phyloP scores from a whole-genome alignment of 768 basidiomycete genomes.

The Cyclocybe cylindracea region DNA sequence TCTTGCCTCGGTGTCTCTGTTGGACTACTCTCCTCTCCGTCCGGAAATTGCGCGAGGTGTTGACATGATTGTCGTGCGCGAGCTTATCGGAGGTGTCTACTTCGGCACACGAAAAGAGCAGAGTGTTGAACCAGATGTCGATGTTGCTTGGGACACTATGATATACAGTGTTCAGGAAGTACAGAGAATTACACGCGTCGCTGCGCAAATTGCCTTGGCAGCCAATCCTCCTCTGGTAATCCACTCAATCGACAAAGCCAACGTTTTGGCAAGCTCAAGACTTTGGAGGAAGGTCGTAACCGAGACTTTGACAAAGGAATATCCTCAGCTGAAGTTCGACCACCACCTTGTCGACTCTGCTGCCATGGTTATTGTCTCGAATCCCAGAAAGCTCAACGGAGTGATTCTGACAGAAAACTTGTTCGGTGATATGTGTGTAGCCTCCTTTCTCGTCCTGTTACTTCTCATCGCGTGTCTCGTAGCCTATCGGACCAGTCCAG shows the following conservation, averaged over 20 bases:
- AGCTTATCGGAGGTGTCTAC: conserved; percentile 95
- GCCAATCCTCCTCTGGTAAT: conserved; percentile 84
- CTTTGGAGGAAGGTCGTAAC: conserved; percentile 94
- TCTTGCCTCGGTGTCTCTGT: conserved; percentile 89
- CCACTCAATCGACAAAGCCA: conserved; percentile 97
- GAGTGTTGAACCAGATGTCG: conserved; percentile 59
- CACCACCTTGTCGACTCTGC: conserved; percentile 96
- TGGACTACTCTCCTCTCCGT: conserved; percentile 87
- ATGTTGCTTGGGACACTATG: conserved; percentile 90
- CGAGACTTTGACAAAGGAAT: conserved; percentile 82
- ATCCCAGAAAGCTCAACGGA: conserved; percentile 91
- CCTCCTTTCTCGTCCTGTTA: background rate
- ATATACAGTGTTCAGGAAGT: conserved; percentile 91
- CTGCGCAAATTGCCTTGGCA: conserved; percentile 87
- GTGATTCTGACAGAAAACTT: conserved; percentile 94
- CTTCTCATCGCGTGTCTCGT: conserved; percentile 7
- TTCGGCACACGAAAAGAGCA: conserved; percentile 93
- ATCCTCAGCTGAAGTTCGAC: conserved; percentile 83
- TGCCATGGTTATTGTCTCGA: conserved; percentile 91
- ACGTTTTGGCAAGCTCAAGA: conserved; percentile 92
- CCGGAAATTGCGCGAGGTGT: conserved; percentile 80
- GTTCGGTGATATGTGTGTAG: conserved; percentile 90
- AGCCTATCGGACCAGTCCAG: conserved; percentile 97
- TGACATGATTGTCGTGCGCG: conserved; percentile 92
- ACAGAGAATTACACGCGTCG: conserved; percentile 92